phyloP scores from a whole-genome alignment of 768 basidiomycete species.

The Pilatotrama ljubarskyi region DNA sequence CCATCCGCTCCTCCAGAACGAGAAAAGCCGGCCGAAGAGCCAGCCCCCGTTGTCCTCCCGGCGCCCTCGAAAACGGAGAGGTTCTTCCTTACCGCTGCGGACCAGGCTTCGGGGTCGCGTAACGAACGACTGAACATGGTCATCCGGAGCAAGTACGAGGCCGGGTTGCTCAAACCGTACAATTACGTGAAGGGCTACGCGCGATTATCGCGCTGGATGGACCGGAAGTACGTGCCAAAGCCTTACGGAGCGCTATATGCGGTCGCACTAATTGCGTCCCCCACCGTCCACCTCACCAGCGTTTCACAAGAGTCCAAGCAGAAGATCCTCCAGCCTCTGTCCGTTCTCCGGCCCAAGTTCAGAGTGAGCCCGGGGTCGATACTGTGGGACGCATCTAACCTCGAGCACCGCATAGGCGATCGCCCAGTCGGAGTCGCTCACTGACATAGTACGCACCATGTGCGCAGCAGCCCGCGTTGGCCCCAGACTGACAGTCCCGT shows the following conservation, averaged over 20 bases:
- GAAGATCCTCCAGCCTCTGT: slow-evolving; percentile 87
- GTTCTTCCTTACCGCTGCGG: slow-evolving; percentile 91
- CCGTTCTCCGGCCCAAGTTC: slow-evolving; percentile 83
- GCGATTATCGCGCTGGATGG: slow-evolving; percentile 92
- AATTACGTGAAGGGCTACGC: slow-evolving; percentile 97
- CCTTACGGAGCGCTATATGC: no score
- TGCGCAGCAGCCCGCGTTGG: slow-evolving; percentile 1
- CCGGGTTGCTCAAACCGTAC: slow-evolving; percentile 90
- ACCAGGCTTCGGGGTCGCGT: slow-evolving; percentile 88
- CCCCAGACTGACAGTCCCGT: slow-evolving; percentile 2
- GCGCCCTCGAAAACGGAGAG: slow-evolving; percentile 81
- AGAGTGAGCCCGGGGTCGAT: slow-evolving; percentile 47
- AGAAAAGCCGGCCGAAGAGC: slow-evolving; percentile 39
- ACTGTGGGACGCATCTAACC: background rate
- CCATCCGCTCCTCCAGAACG: slow-evolving; percentile 28
- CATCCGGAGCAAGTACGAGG: slow-evolving; percentile 96
- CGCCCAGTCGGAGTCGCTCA: slow-evolving; percentile 67
- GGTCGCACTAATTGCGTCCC: no score
- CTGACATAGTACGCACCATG: slow-evolving; percentile 61
- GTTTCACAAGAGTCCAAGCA: slow-evolving; percentile 91
- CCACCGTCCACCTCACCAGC: slow-evolving; percentile 37
- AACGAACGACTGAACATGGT: slow-evolving; percentile 89
- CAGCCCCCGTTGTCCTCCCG: slow-evolving; percentile 57
- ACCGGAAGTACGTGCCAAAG: slow-evolving; percentile 73
- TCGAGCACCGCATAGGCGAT: slow-evolving; percentile 50